phyloP scores from a whole-genome alignment of 2,329 filamentous ascomycete species.

The Aspergillus sergii region DNA sequence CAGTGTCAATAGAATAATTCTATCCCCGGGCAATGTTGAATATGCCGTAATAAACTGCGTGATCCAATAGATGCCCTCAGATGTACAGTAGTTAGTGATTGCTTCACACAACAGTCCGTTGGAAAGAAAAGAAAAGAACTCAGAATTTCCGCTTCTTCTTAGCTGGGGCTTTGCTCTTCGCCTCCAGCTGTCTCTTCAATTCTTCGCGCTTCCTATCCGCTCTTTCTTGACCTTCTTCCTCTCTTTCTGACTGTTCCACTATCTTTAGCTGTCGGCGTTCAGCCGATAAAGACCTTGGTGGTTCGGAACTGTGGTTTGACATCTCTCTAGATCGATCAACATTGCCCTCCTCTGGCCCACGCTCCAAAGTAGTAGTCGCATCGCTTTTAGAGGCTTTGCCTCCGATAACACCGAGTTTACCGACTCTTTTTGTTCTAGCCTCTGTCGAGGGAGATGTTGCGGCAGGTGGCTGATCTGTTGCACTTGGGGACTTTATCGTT shows the following conservation, averaged over 20 bases:
- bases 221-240: constrained; percentile 52
- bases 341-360: neutral
- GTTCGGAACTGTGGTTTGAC: neutral
- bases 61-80: neutral
- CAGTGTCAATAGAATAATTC: neutral
- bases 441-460: neutral
- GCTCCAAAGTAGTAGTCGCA: constrained; percentile 6
- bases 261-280: constrained; percentile 9
- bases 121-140: neutral
- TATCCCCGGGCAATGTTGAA: neutral
- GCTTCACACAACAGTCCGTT: neutral
- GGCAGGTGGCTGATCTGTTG: neutral
- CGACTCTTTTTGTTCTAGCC: constrained; percentile 8
- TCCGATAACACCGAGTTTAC: constrained; percentile 41
- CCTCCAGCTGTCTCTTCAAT: constrained; percentile 56
- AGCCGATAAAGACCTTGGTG: neutral
- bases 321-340: neutral
- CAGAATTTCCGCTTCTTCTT: constrained; percentile 61
- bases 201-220: constrained; percentile 59
- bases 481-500: neutral
- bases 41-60: neutral
- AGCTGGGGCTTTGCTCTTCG: constrained; percentile 52
- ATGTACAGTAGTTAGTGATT: neutral
- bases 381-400: constrained; percentile 23
- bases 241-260: constrained; percentile 13